These are phyloP conservation scores for Claviceps pazoutovae DNA, from an alignment of 2,329 filamentous ascomycete species.

Conservation along the genomic window DNA sequence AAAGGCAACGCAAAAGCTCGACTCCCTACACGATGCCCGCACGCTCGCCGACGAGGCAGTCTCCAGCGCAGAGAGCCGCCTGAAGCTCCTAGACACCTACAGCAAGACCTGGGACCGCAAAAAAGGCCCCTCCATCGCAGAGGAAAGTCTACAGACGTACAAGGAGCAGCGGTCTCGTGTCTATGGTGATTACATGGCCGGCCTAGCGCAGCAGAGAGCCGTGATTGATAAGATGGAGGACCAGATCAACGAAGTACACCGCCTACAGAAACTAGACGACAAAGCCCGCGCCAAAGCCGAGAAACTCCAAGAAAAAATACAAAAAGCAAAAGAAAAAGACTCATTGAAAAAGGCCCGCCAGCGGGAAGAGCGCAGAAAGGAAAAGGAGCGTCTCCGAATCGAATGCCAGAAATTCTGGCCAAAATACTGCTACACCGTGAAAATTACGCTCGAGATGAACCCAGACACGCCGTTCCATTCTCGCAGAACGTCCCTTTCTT, in stretches of 20 bases:
- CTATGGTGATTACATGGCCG: slow-evolving; percentile 26
- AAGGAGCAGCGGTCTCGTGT: slow-evolving; percentile 26
- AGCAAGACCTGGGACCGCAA: slow-evolving; percentile 23
- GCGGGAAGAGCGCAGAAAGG: slow-evolving; percentile 23
- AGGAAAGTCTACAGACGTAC: slow-evolving; percentile 26
- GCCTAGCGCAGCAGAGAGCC: slow-evolving; percentile 16
- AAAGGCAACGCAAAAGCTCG: slow-evolving; percentile 15
- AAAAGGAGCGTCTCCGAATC: slow-evolving; percentile 28
- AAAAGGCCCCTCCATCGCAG: slow-evolving; percentile 21
- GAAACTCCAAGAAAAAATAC: slow-evolving; percentile 19
- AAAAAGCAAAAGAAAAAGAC: slow-evolving; percentile 22
- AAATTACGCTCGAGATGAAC: slow-evolving; percentile 33
- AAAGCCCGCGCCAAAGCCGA: slow-evolving; percentile 15
- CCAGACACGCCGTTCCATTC: slow-evolving; percentile 29
- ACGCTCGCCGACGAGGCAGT: not conserved
- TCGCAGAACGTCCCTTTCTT: slow-evolving; percentile 30
- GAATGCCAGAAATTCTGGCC: slow-evolving; percentile 36
- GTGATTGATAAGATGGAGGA: slow-evolving; percentile 19
- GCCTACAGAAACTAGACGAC: slow-evolving; percentile 15
- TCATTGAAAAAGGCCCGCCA: slow-evolving; percentile 21
- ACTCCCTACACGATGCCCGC: slow-evolving; percentile 12
- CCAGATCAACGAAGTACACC: slow-evolving; percentile 18
- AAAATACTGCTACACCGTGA: slow-evolving; percentile 30
- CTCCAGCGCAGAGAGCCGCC: slow-evolving; percentile 15
- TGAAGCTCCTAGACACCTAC: slow-evolving; percentile 25